Percentiles rank a stretch among this genome's conserved stretches.
Evolutionary conservation across 2,329 filamentous ascomycete species (phyloP).

Genomic region (Hypoxylon sp.): DNA sequence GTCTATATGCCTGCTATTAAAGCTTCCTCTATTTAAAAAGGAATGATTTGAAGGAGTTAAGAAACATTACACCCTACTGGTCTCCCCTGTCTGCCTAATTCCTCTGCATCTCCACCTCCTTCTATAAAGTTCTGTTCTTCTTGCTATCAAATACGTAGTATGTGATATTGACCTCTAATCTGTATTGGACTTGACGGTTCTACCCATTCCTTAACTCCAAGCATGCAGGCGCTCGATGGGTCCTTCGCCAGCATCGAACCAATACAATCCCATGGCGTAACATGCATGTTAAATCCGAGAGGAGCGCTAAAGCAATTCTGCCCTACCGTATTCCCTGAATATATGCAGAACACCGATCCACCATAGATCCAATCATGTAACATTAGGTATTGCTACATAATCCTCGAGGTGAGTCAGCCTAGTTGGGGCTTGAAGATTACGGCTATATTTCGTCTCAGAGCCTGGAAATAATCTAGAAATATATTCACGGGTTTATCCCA

Average conservation of each 20-base stretch:
- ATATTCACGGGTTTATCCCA: neutral
- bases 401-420: neutral
- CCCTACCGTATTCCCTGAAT: neutral
- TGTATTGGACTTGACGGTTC: slow-evolving; percentile 1
- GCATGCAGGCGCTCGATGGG: slow-evolving; percentile 3
- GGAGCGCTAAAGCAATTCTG: neutral
- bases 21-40: neutral
- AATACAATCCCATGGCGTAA: slow-evolving; percentile 3
- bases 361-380: slow-evolving; percentile 3
- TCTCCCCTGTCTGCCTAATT: neutral
- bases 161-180: neutral
- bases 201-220: slow-evolving; percentile 18
- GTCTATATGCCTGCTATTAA: neutral
- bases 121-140: neutral
- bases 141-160: neutral
- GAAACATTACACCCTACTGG: neutral
- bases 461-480: neutral
- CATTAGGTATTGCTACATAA: neutral
- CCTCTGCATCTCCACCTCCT: neutral
- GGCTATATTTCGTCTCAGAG: neutral
- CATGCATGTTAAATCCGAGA: slow-evolving; percentile 22
- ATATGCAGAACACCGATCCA: neutral
- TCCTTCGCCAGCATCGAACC: slow-evolving; percentile 1
- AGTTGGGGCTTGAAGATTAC: neutral
- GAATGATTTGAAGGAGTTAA: neutral